phyloP scores from a whole-genome alignment of 306 rosid species.

The Mimosa bimucronata region DNA sequence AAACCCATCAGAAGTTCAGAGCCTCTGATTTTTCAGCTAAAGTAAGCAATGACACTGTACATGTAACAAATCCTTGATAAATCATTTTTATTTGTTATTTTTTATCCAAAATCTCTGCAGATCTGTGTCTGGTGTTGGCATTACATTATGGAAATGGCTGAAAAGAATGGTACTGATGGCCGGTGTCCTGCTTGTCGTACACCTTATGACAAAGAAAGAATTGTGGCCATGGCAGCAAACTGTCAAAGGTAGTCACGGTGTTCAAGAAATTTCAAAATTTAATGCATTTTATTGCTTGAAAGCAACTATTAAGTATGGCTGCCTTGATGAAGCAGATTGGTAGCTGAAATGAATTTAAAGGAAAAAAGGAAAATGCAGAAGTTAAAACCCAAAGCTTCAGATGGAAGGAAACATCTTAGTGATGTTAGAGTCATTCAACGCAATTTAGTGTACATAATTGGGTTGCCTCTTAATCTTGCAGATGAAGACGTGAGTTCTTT shows the following conservation, averaged over 20 bases:
- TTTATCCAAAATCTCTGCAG: slow-evolving; percentile 32
- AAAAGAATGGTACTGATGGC: slow-evolving; percentile 53
- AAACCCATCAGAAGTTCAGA: slow-evolving; percentile 19
- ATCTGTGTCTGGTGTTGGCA: slow-evolving; percentile 69
- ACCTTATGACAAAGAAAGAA: slow-evolving; percentile 54
- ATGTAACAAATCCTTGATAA: background rate
- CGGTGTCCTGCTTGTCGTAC: slow-evolving; percentile 64
- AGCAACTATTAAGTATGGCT: slow-evolving; percentile 7
- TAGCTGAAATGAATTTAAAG: slow-evolving; percentile 54
- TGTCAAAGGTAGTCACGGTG: slow-evolving; percentile 55
- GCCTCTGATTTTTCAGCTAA: slow-evolving; percentile 7
- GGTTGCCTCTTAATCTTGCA: slow-evolving; percentile 57
- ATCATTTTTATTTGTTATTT: slow-evolving; percentile 14
- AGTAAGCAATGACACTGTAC: background rate
- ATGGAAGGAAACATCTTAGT: slow-evolving; percentile 56
- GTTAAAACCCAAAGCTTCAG: slow-evolving; percentile 49
- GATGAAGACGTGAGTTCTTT: slow-evolving; percentile 57
- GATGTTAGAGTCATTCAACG: slow-evolving; percentile 65
- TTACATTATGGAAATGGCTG: slow-evolving; percentile 63
- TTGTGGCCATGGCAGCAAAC: slow-evolving; percentile 57
- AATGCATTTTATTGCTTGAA: background rate
- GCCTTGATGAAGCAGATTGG: slow-evolving; percentile 49
- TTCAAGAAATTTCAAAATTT: slow-evolving; percentile 15
- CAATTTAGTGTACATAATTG: slow-evolving; percentile 59
- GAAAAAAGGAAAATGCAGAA: slow-evolving; percentile 52